Evolutionary conservation across 2,329 filamentous ascomycete genomes (phyloP), one percentile per base, ranked within the genome.

Genomic region (Aspergillus tamarii): DNA sequence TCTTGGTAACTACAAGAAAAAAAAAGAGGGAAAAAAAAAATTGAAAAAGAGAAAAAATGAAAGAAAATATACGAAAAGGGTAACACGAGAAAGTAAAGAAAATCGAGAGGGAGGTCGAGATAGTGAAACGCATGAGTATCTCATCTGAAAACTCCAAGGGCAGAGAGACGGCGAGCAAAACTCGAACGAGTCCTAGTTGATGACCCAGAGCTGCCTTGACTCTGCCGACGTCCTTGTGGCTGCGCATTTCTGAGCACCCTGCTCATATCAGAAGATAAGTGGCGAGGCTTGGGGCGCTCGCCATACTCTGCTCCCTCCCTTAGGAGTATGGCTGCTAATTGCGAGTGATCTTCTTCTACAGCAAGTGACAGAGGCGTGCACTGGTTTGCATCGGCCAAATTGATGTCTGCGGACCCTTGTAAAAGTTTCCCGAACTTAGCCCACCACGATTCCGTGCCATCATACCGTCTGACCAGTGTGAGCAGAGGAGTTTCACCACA

Each of bases 401-500:
- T 62, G 16, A 64, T 30, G 39, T 66, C 39, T 6, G 59, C 59
- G 0, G 23, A 19, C 8, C 52, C 52, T 2, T 41, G 14, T 23
- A 62, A 32, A 16, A 66, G 53, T 3, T 26, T 48, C 4, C n/a
- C 3, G 5, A 58, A 62, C 23, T 58, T 64, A 0, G 55, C 39
- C 41, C 39, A 30, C 64, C 64, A 66, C 1, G 7, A 16, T 1
- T 14, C 1, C 2, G 12, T 45, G 30, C 59, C 41, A 8, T 28
- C 46, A 26, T 59, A 60, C 11, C 28, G 28, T 23, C 57, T 60
- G 11, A 61, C 8, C 1, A 65, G 45, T 9, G 45, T 52, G 12
- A 67, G 16, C 2, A 67, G 30, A 5, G 65, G 65, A 14, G 63
- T 65, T 32, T 60, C 58, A 1, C 12, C 23, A 16, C 36, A 45